Evolutionary conservation across 495 filamentous ascomycete species (phyloP), one percentile per base, ranked within the genome.

Genomic region (Podospora sp.): DNA sequence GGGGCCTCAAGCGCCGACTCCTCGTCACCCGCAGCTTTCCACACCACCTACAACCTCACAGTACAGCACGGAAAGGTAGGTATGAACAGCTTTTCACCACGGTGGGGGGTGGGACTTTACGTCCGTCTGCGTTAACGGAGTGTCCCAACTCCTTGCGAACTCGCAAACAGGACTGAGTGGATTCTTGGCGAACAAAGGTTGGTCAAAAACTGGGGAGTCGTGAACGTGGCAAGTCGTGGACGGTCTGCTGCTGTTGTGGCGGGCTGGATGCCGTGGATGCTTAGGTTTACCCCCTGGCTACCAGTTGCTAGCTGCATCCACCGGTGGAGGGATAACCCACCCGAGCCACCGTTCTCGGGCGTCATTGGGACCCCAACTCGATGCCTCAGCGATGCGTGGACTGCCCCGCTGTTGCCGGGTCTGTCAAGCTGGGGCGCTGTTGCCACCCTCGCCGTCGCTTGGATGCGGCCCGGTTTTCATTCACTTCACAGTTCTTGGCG

Each of bases 161-260:
- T 55, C 29, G 5, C 5, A 46, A 46, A 46, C 40, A 4, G 12
- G 12, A 33, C 4, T 11, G 40, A 14, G 40, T 46, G 40, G 40
- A 46, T 12, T 46, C 40, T 46, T 46, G 40, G 40, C 40, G 14
- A 46, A 11, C 11, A 2, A 12, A 18, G 11, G 40, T 18, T 11
- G 5, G 5, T 46, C 40, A 46, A 46, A 46, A 46, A 46, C 9
- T 2, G 11, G 5, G 12, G 40, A 46, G 12, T 6, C 12, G 52
- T 26, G 52, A 55, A 55, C 52, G 52, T 55, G 52, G 52, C 52
- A 26, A n/a, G 52, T n/a, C 22, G 21, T 55, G 52, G 52, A 55
- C 52, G 52, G 52, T 55, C 21, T 55, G 20, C 52, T 55, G 52
- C 16, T n/a, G 20, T 6, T 12, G 52, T 55, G 52, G 52, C 52